Conservation (phyloP, 2,329 filamentous ascomycete species). For the Ophiocordyceps robertsii region DNA sequence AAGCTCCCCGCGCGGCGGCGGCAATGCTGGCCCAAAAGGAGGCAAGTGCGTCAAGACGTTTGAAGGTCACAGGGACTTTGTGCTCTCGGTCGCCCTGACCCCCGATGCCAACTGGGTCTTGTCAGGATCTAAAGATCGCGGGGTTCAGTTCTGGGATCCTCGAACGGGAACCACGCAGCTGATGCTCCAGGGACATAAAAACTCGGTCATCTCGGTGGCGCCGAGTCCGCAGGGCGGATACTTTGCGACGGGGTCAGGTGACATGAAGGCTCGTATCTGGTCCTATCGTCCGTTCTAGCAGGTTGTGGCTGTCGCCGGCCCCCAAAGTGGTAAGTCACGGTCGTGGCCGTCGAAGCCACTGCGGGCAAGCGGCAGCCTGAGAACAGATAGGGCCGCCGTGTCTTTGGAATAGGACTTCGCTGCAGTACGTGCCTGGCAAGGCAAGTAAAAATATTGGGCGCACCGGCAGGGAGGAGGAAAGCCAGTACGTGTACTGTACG, state of each 20-base stretch:
- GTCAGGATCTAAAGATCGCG: conserved; percentile 91
- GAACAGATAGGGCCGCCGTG: not conserved
- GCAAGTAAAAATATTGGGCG: conserved; percentile 6
- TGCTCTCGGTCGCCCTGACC: conserved; percentile 87
- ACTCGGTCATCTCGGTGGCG: conserved; percentile 94
- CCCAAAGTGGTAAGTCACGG: too few relatives aligned
- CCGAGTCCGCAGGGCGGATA: conserved; percentile 78
- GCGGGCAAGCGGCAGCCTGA: too few relatives aligned
- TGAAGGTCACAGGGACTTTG: conserved; percentile 95
- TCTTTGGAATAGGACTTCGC: not conserved
- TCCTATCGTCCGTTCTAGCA: conserved; percentile 48
- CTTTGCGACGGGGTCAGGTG: conserved; percentile 93
- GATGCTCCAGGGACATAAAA: conserved; percentile 98
- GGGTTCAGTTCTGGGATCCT: conserved; percentile 98
- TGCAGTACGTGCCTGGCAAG: not conserved
- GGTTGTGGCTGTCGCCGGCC: not conserved
- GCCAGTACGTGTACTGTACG: conserved; percentile 12
- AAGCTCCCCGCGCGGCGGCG: conserved; percentile 53
- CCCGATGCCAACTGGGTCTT: conserved; percentile 93
- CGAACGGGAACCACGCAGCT: conserved; percentile 86
- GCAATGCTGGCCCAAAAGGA: conserved; percentile 58
- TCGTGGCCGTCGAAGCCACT: too few relatives aligned
- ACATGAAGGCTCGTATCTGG: conserved; percentile 98
- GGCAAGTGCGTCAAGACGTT: conserved; percentile 95
- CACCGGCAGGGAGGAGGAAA: conserved; percentile 10